Evolutionary conservation across 768 basidiomycete genomes (phyloP).

Genomic region (Xanthoconium stramineum): DNA sequence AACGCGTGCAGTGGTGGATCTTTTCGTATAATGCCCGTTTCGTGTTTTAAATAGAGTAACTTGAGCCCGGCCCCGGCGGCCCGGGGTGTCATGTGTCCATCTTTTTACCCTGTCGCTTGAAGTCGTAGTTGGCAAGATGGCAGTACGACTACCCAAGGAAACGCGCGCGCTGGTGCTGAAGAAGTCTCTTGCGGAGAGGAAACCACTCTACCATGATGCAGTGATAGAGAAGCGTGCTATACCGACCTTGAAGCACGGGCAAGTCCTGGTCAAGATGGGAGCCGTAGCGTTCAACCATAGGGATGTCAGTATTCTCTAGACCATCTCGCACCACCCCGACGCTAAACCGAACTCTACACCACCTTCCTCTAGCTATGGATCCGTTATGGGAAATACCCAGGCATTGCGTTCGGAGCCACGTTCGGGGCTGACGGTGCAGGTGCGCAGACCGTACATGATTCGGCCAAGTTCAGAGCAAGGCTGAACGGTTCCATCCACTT

Average conservation of each 20-base stretch:
- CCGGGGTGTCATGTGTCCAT: no score
- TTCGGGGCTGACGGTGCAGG: conserved; percentile 78
- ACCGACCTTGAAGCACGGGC: conserved; percentile 47
- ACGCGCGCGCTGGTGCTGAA: conserved; percentile 51
- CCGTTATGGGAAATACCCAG: conserved; percentile 63
- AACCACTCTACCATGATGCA: conserved; percentile 55
- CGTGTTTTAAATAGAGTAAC: neutral
- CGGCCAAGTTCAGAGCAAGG: neutral
- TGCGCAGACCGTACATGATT: conserved; percentile 23
- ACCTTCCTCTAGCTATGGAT: conserved; percentile 61
- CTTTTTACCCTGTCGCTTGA: no score
- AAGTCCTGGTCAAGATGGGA: conserved; percentile 64
- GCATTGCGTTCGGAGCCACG: conserved; percentile 53
- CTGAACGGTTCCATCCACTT: neutral
- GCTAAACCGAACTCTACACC: neutral
- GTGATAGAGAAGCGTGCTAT: conserved; percentile 49
- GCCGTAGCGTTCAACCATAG: conserved; percentile 78
- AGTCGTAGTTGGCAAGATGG: neutral
- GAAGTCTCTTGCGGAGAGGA: conserved; percentile 36
- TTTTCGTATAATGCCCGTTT: conserved; percentile 25
- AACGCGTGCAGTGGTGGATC: conserved; percentile 33
- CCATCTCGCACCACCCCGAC: neutral
- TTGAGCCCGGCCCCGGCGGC: no score
- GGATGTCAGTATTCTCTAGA: conserved; percentile 44
- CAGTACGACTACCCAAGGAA: conserved; percentile 33